Base-by-base conservation (phyloP, 768 basidiomycete species). In the Russula sp. region DNA sequence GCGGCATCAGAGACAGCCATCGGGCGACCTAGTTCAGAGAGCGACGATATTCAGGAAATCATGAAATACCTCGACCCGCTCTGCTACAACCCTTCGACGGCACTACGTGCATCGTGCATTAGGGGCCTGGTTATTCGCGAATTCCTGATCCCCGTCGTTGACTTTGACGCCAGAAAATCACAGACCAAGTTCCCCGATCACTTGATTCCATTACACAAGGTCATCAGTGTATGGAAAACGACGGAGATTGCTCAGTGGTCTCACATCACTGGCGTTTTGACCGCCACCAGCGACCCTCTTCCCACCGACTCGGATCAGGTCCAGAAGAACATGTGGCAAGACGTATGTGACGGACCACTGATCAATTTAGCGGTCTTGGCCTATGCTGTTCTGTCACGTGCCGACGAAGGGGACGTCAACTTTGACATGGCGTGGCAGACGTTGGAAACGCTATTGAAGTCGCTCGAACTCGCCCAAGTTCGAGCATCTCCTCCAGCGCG, bases 71-170 rank as follows among this genome's bases (percentile, higher is more conserved):
- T 62, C 22, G 32, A 55, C 1, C n/a, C 22, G 7, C 18, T 55
- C 14, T 55, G 53, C 42, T 22, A 36, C 2, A 22, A 38, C 18
- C 1, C 61, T 13, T 11, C 14, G 20, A 42, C 28, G 9, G 53
- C 61, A n/a, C 34, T 62, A 11, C 61, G 61, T 22, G 61, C 61
- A 4, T 62, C 61, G 22, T 36, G 61, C 16, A 28, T 55, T 18
- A 46, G 61, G 53, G 9, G 42, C 28, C 22, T 62, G 2, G 32
- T 54, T 26, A 32, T 62, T 32, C 24, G 51, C 0, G 53, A 24
- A 32, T 28, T 62, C 30, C 44, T 55, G 22, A 28, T n/a, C 14
- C 34, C 22, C 7, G 6, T n/a, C 28, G 28, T 42, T 7, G 10
- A 44, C 5, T 22, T 26, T 6, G 52, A 54, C 26, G 13, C 24